These are phyloP conservation scores for Plasmodium yoelii DNA, from an alignment of 169 alveolate genomes.

Conservation along the genomic window DNA sequence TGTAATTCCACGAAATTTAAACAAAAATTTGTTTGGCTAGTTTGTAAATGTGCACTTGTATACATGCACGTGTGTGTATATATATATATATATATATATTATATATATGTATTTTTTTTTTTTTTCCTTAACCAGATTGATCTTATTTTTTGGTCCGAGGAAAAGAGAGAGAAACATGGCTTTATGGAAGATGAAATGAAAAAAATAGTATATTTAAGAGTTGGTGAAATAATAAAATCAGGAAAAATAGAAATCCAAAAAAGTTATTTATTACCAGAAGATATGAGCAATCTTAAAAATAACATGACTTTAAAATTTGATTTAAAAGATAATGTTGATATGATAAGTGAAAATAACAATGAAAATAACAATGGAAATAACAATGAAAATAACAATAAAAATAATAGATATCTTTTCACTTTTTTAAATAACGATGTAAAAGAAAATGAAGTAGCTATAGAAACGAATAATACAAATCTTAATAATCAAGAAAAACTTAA, in stretches of 20 bases:
- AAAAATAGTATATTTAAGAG: background rate
- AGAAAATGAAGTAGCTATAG: background rate
- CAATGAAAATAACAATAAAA: constrained; percentile 14
- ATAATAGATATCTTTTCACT: constrained; percentile 16
- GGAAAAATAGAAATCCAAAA: constrained; percentile 44
- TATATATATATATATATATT: too few species aligned
- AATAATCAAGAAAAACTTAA: background rate
- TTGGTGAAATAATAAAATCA: background rate
- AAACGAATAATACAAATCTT: background rate
- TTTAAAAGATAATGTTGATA: constrained; percentile 11
- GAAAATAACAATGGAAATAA: too few species aligned
- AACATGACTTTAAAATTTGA: constrained; percentile 19
- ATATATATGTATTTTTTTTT: constrained; percentile 15
- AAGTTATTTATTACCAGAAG: constrained; percentile 32
- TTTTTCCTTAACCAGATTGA: constrained; percentile 30
- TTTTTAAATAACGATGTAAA: background rate
- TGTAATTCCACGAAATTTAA: constrained; percentile 10
- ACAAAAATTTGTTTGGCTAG: too few species aligned
- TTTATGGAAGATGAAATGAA: constrained; percentile 12
- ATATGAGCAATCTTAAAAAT: constrained; percentile 4
- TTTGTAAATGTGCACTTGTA: too few species aligned
- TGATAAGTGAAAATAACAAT: constrained; percentile 22
- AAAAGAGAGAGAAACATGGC: background rate
- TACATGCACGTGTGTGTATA: background rate
- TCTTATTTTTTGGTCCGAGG: constrained; percentile 33